Evolutionary conservation across 768 basidiomycete species (phyloP), one percentile per base, ranked within the genome.

Genomic region (Fistulinella prunicolor): DNA sequence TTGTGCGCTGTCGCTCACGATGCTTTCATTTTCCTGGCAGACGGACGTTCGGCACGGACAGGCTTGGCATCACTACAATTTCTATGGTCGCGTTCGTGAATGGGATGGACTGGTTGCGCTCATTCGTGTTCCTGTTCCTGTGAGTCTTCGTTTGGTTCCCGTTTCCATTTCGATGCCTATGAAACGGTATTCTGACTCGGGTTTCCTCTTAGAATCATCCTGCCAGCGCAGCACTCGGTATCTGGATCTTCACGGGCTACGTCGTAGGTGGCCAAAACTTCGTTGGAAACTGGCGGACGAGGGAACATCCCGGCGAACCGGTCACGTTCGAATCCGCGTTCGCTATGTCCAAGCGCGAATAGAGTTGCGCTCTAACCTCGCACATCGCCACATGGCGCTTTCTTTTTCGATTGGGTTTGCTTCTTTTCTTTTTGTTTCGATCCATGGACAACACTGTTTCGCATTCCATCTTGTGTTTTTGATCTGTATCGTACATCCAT

Each of bases 271-370:
- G 77, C 9, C 66, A 76, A 48, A 85, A 77, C 47, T 78, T 89
- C 51, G 84, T 86, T 14, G 88, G 88, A 5, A 82, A 81, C 47
- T 89, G 87, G 88, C 73, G 87, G 24, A 65, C 65, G 38, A 69
- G 71, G 2, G 0, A 38, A 1, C 58, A 66, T 26, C 50, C 58
- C 23, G 56, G 76, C 74, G 32, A 63, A 60, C 44, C 70, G 60
- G 48, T 76, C 0, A 72, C 73, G 10, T 80, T 79, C 64, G 86
- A 89, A 60, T 77, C 81, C 24, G 73, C 86, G 7, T 85, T 87
- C 55, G 72, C 76, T 36, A 77, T 84, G 74, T 78, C 80, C 28
- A 70, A 71, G 61, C 67, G 77, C 49, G 69, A 73, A 24, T 67
- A 46, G n/a, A 42, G 3, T 3, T 34, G 7, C 2, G 13, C 30